Percentiles rank a stretch among this genome's conserved stretches.
These are phyloP conservation scores for Tylopilus felleus DNA, from an alignment of 768 basidiomycete species.

Conservation along the genomic window DNA sequence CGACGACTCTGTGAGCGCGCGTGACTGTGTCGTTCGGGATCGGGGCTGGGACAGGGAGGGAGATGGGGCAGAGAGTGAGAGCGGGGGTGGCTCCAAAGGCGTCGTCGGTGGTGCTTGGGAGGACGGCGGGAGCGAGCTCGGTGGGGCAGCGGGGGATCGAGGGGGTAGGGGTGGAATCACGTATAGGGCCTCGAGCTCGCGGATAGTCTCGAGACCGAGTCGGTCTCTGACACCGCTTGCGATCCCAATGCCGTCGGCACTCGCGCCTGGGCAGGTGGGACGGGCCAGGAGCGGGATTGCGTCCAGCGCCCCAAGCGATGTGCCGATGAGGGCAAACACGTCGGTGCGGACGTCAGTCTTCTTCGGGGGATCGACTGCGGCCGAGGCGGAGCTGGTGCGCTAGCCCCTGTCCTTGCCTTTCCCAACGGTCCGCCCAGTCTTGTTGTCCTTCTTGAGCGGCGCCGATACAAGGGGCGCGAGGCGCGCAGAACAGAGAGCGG, in stretches of 20 bases:
- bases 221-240: conserved; percentile 16
- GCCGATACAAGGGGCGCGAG: conserved; percentile 9
- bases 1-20: background rate
- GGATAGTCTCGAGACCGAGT: conserved; percentile 28
- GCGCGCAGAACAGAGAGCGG: conserved; percentile 19
- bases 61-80: background rate
- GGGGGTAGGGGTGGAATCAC: background rate
- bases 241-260: background rate
- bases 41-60: background rate
- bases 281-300: conserved; percentile 1
- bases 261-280: background rate
- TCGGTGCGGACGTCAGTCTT: conserved; percentile 21
- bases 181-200: conserved; percentile 26
- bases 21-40: background rate
- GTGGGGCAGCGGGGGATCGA: background rate
- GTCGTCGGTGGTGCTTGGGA: background rate
- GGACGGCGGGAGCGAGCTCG: background rate
- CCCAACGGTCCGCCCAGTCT: background rate
- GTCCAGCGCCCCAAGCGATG: conserved; percentile 19
- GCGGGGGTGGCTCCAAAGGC: background rate
- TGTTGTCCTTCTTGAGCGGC: conserved; percentile 6
- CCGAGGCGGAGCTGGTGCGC: background rate
- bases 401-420: conserved; percentile 6
- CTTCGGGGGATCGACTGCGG: background rate
- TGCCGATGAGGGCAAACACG: conserved; percentile 22